These are phyloP conservation scores for Fermentozyma sake DNA, from an alignment of 1,139 yeast species.

Conservation along the genomic window DNA sequence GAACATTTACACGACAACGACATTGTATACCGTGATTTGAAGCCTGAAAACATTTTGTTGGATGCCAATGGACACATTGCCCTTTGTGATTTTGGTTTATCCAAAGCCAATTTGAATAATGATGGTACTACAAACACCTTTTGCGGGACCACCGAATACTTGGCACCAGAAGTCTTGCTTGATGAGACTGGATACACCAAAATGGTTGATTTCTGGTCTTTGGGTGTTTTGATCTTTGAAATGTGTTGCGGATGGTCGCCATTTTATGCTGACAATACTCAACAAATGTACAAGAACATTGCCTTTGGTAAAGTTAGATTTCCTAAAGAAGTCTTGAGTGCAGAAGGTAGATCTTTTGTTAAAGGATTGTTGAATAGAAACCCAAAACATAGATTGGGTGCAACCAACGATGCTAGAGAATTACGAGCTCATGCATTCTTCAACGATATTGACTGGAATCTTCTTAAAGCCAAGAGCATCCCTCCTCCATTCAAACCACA, in stretches of 20 bases:
- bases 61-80: constrained; percentile 98
- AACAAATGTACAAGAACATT: constrained; percentile 97
- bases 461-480: constrained; percentile 71
- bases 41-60: constrained; percentile 87
- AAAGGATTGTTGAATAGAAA: constrained; percentile 92
- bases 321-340: constrained; percentile 88
- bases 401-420: constrained; percentile 87
- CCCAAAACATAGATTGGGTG: constrained; percentile 91
- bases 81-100: constrained; percentile 91
- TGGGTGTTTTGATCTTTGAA: constrained; percentile 77
- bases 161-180: constrained; percentile 75
- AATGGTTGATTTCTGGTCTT: constrained; percentile 85
- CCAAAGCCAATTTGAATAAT: constrained; percentile 82
- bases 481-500: constrained; percentile 98
- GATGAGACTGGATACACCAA: constrained; percentile 84
- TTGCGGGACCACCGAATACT: constrained; percentile 94
- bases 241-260: constrained; percentile 99
- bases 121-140: constrained; percentile 95
- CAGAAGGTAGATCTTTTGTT: constrained; percentile 91
- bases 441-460: constrained; percentile 84
- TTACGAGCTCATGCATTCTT: constrained; percentile 88
- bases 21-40: constrained; percentile 89
- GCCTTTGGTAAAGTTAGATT: constrained; percentile 97
- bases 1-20: constrained; percentile 92
- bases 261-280: constrained; percentile 93